Evolutionary conservation across 2,329 filamentous ascomycete genomes (phyloP).

Genomic region (Phyllosticta citrichinensis): DNA sequence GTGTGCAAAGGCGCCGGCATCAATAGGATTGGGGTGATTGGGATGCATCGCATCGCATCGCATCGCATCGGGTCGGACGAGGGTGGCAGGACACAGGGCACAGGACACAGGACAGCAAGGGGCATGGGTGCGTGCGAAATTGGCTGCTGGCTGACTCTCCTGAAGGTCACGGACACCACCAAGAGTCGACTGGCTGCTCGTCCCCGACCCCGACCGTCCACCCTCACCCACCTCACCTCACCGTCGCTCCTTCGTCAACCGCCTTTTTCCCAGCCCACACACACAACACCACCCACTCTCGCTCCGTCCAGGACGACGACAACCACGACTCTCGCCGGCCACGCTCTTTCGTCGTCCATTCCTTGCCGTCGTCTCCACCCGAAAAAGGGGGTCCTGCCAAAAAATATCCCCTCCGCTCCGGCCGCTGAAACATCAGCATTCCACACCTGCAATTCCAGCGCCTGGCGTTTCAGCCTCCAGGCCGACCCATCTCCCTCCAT

Average conservation of each 20-base stretch:
- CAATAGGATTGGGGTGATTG: not conserved
- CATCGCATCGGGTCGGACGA: too few species aligned
- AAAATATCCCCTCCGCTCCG: slow-evolving; percentile 3
- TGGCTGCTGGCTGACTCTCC: not conserved
- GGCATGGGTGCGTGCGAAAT: not conserved
- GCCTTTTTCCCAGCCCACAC: too few species aligned
- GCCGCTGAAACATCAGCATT: slow-evolving; percentile 22
- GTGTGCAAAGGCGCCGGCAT: too few species aligned
- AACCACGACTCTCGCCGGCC: not conserved
- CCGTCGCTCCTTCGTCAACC: not conserved
- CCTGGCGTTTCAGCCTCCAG: slow-evolving; percentile 25
- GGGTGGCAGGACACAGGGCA: not conserved
- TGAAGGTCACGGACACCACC: not conserved
- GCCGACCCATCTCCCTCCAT: not conserved
- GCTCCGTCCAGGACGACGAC: too few species aligned
- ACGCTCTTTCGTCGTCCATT: slow-evolving; percentile 11
- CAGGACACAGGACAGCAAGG: not conserved
- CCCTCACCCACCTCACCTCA: not conserved
- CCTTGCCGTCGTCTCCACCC: slow-evolving; percentile 11
- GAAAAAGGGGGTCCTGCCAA: slow-evolving; percentile 21
- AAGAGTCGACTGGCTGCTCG: too few species aligned
- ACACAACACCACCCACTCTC: too few species aligned
- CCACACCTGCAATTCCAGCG: slow-evolving; percentile 24
- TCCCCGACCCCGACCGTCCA: not conserved
- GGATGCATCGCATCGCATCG: not conserved